Base-by-base conservation (phyloP, 1,139 yeast species). In the Nematodospora anomalae region DNA sequence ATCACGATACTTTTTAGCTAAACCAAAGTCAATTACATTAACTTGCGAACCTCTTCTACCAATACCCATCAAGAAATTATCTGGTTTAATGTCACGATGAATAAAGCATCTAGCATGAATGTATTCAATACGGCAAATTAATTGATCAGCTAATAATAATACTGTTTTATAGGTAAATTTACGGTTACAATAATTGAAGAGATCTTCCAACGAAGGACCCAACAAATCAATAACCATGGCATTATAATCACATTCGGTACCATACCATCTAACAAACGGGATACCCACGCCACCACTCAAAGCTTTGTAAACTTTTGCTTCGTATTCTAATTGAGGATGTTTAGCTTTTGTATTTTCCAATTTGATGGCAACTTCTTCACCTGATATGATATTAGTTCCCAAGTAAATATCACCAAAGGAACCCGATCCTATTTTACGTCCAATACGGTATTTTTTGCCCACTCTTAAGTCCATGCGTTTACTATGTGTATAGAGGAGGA, bases 301-400 rank as follows among this genome's bases (percentile, higher is more conserved):
- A 5, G 96, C 92, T 60, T 86, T 88, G 67, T 90, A 90, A 23
- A 90, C 97, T 50, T 94, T 80, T 9, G 97, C 96, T 64, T 92
- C 98, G 57, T 92, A 92, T 56, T 90, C 97, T 49, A 92, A 74
- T 65, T 92, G 98, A 2, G 98, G 98, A 58, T 92, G 97, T 56
- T 89, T 85, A 2, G 97, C 96, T 45, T 85, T 75, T 42, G 86
- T 80, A 49, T 87, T 83, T 59, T 92, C 98, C 47, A 92, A 72
- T 62, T 92, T 92, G 67, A 92, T 90, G 51, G 97, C 98, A 35
- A 92, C 97, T 61, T 92, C 96, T 62, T 92, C 97, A 28, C 97
- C 97, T 30, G 95, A 85, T 33, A 92, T 86, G 62, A 92, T 80
- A 64, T 92, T 92, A 28, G 96, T 88, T 30, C 94, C 95, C 43